phyloP scores from a whole-genome alignment of 441 rosid genomes.

The Theobroma grandiflorum region DNA sequence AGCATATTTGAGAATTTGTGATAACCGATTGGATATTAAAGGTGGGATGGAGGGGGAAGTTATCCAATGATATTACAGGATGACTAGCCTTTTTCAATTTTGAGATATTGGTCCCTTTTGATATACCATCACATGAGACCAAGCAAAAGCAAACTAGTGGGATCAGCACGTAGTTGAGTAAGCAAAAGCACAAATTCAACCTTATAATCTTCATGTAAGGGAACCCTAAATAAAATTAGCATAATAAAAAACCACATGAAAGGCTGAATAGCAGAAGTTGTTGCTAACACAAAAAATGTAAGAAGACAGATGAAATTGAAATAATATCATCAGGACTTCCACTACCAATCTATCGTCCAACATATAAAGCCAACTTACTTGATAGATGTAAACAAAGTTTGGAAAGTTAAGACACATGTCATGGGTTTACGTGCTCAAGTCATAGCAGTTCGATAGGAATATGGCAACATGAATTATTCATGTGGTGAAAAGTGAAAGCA shows the following conservation, averaged over 20 bases:
- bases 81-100: neutral
- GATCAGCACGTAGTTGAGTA: neutral
- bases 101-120: neutral
- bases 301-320: neutral
- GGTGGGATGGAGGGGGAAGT: neutral
- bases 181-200: neutral
- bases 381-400: neutral
- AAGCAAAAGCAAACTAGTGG: neutral
- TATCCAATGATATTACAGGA: neutral
- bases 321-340: neutral
- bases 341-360: neutral
- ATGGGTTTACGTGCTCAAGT: neutral
- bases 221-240: neutral
- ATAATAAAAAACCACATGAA: neutral
- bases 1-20: constrained; percentile 27
- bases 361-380: neutral
- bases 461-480: neutral
- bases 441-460: neutral
- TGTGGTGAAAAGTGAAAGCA: neutral
- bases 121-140: neutral
- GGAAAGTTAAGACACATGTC: neutral
- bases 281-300: neutral
- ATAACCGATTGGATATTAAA: constrained; percentile 2
- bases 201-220: neutral
- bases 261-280: neutral